Evolutionary conservation across 169 alveolate species (phyloP).

Genomic region (Toxoplasma gondii): DNA sequence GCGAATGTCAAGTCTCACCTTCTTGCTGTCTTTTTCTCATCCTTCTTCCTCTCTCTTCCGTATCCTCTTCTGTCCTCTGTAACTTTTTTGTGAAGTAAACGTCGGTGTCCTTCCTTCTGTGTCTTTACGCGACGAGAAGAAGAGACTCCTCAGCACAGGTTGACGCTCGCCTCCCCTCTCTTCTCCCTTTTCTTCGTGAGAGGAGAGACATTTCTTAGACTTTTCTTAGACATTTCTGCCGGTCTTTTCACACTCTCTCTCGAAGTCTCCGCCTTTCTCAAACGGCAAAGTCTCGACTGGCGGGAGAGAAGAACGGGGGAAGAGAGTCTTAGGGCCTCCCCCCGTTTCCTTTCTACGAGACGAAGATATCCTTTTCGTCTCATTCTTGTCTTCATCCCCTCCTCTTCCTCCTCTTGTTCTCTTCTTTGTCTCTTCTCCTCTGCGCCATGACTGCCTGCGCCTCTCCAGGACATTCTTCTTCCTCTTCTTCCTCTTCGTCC

Average conservation of each 20-base stretch:
- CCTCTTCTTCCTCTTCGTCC: background rate
- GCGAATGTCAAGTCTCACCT: too few species aligned
- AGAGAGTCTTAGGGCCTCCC: background rate
- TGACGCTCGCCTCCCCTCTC: too few species aligned
- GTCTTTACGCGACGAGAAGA: too few species aligned
- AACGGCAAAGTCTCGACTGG: background rate
- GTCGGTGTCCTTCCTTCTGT: background rate
- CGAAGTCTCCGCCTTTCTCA: background rate
- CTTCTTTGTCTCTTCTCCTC: background rate
- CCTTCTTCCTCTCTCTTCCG: background rate
- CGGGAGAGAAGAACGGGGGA: background rate
- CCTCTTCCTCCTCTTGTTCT: background rate
- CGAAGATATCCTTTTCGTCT: background rate
- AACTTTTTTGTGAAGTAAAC: background rate
- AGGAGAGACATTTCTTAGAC: too few species aligned
- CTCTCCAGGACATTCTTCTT: background rate
- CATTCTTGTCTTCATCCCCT: background rate
- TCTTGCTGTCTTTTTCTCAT: background rate
- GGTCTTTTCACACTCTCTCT: too few species aligned
- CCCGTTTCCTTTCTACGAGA: background rate
- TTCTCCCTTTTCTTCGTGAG: too few species aligned
- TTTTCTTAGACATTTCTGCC: too few species aligned
- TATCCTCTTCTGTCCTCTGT: background rate
- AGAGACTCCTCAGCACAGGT: too few species aligned
- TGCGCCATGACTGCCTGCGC: background rate